Base-by-base conservation (phyloP, 2,329 filamentous ascomycete species). In the Ophiosphaerella herpotricha region DNA sequence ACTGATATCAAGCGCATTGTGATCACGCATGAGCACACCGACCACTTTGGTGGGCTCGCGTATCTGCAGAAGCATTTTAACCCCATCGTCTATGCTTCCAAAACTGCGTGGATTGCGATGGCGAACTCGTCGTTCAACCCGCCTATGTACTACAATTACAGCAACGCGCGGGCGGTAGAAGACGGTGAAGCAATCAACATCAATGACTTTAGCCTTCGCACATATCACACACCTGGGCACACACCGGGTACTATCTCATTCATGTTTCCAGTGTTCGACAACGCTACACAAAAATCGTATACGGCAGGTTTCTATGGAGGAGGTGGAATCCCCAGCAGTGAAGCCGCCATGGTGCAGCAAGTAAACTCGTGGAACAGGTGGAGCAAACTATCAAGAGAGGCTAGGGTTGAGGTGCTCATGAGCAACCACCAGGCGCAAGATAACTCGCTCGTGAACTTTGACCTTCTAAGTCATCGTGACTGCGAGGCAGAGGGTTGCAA, bases 381-480 rank as follows among this genome's bases (percentile, higher is more conserved):
- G 11, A 33, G 26, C 13, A 52, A 53, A 26, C 43, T 50, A 7
- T 54, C 54, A 12, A 16, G 35, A 7, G 46, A 55, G 14, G 32
- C 34, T 12, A 46, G 46, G 5, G 50, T 54, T 1, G 57, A 55
- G n/a, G 46, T 48, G 5, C 35, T 57, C 18, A 40, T 60, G 4
- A 50, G 50, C 12, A 57, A 55, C 34, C 54, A 60, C 35, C 48
- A 55, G 32, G 47, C 46, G 14, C 50, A 52, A n/a, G 50, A 57
- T 24, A 44, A 51, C 14, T 48, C 54, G 7, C 24, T 59, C 33
- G 46, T 42, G 11, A 48, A 57, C n/a, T 46, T 48, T 32, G 54
- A 59, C 16, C 39, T 54, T 8, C 32, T 59, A 26, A 46, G 47
- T 21, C 37, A 46, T 32, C 54, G 50, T 11, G 36, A 12, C n/a